Conservation (phyloP, 2,329 filamentous ascomycete species). For the Scopulariopsis brevicaulis region DNA sequence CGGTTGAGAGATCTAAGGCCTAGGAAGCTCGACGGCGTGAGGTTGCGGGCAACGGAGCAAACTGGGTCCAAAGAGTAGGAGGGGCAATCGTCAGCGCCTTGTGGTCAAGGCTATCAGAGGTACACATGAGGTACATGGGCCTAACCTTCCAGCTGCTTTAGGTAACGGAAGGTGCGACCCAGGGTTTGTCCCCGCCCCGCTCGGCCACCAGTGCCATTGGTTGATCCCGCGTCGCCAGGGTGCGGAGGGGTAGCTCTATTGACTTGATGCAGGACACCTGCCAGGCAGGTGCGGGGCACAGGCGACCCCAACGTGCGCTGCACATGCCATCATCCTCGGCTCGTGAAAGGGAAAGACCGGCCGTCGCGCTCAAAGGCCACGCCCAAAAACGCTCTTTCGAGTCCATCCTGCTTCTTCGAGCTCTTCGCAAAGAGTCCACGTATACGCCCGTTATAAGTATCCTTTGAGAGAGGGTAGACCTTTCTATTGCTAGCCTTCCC, state of each 20-base stretch:
- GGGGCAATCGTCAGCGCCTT: not conserved
- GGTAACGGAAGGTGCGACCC: too few relatives aligned
- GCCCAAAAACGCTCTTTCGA: not conserved
- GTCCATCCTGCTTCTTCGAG: not conserved
- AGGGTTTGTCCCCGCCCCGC: too few relatives aligned
- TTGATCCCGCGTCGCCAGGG: not conserved
- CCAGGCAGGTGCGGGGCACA: not conserved
- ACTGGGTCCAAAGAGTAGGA: not conserved
- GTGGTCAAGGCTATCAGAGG: not conserved
- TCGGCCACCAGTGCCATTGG: not conserved
- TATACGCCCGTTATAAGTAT: not conserved
- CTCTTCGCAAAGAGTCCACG: not conserved
- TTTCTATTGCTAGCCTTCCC: not conserved
- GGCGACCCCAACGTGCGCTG: not conserved
- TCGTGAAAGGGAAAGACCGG: not conserved
- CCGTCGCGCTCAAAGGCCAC: not conserved
- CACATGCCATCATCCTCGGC: conserved; percentile 1
- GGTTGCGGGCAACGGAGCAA: not conserved
- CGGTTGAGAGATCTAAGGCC: not conserved
- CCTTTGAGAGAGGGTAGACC: not conserved
- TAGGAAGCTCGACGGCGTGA: not conserved
- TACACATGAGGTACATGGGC: too few relatives aligned
- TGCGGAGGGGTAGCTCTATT: not conserved
- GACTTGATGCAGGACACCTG: not conserved
- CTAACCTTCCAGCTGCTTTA: too few relatives aligned